Conservation (phyloP, 2,329 filamentous ascomycete genomes). For the Clarireedia monteithiana region DNA sequence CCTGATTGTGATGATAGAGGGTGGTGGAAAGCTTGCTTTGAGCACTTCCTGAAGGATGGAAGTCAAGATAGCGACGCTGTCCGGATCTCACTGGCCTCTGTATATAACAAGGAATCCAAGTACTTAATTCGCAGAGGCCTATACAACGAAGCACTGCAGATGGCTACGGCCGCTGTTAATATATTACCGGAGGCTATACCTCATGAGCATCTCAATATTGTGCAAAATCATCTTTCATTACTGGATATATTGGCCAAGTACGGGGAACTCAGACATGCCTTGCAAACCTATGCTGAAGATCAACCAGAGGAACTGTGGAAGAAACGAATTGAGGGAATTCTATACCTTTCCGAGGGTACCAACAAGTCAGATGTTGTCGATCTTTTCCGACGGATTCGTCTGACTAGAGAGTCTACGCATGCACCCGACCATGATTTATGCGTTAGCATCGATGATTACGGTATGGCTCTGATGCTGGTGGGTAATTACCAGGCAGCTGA, state of each 20-base stretch:
- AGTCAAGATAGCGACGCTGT: constrained; percentile 15
- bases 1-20: constrained; percentile 13
- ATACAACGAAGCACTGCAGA: constrained; percentile 18
- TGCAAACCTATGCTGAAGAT: constrained; percentile 14
- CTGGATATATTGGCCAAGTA: constrained; percentile 19
- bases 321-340: constrained; percentile 18
- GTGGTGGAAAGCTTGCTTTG: constrained; percentile 23
- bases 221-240: constrained; percentile 18
- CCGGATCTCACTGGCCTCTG: constrained; percentile 14
- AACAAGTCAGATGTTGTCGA: constrained; percentile 15
- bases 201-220: constrained; percentile 13
- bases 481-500: constrained; percentile 18
- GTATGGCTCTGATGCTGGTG: constrained; percentile 15
- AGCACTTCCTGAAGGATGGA: constrained; percentile 15
- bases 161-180: constrained; percentile 16
- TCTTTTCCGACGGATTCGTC: constrained; percentile 14
- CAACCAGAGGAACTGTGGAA: constrained; percentile 18
- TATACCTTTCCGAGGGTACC: constrained; percentile 19
- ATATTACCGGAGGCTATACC: constrained; percentile 18
- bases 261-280: constrained; percentile 16
- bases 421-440: constrained; percentile 1
- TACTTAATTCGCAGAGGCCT: constrained; percentile 18
- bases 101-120: constrained; percentile 20
- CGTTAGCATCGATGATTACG: constrained; percentile 6
- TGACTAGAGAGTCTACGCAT: constrained; percentile 2